Evolutionary conservation across 148 eudicot species (phyloP).

Genomic region (Persicaria maculosa): DNA sequence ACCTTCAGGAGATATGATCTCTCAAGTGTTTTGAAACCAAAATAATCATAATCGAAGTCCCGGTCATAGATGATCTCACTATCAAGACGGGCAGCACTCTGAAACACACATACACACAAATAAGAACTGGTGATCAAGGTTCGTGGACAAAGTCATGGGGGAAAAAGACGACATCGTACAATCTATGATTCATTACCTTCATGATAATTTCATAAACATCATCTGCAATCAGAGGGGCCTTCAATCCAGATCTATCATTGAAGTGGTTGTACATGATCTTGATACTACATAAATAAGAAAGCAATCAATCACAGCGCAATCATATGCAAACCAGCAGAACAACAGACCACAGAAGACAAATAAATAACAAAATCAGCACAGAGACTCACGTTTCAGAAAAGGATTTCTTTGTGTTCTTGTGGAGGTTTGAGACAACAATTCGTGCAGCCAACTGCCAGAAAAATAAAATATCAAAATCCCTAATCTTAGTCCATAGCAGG

Average conservation of each 20-base stretch:
- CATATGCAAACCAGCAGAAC: too few species aligned
- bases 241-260: constrained; percentile 69
- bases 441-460: constrained; percentile 79
- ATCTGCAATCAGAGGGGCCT: constrained; percentile 81
- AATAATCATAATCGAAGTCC: constrained; percentile 95
- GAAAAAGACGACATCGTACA: too few species aligned
- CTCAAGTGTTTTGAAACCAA: constrained; percentile 96
- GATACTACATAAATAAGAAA: constrained; percentile 31
- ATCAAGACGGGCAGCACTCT: constrained; percentile 89
- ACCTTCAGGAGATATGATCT: constrained; percentile 83
- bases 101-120: constrained; percentile 9
- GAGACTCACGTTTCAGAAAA: constrained; percentile 82
- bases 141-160: too few species aligned
- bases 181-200: constrained; percentile 44
- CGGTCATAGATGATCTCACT: constrained; percentile 95
- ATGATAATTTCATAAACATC: constrained; percentile 88
- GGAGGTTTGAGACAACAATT: constrained; percentile 85
- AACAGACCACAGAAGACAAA: background rate
- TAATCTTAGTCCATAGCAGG: background rate
- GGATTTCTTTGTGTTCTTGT: constrained; percentile 80
- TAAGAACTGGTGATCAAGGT: too few species aligned
- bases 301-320: too few species aligned
- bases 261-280: constrained; percentile 67
- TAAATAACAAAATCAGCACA: background rate
- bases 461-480: background rate